Evolutionary conservation across 768 basidiomycete species (phyloP).

Genomic region (Psilocybe subaeruginosa): DNA sequence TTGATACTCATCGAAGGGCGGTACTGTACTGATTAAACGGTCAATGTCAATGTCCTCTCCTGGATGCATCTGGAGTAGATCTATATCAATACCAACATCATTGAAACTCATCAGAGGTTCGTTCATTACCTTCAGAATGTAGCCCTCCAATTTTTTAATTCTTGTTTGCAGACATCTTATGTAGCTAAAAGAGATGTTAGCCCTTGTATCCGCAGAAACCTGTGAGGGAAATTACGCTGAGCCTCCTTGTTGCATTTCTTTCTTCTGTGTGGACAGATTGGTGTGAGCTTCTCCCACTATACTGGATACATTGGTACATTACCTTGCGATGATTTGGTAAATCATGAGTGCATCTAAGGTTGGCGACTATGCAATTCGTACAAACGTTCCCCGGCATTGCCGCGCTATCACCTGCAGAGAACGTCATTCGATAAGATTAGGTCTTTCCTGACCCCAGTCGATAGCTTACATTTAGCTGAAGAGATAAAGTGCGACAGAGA

Average conservation of each 20-base stretch:
- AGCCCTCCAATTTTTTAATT: slow-evolving; percentile 26
- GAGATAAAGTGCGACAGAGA: not conserved
- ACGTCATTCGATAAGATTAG: not conserved
- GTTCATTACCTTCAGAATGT: slow-evolving; percentile 26
- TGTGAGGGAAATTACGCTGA: slow-evolving; percentile 4
- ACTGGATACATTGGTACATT: slow-evolving; percentile 10
- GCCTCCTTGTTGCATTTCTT: slow-evolving; percentile 38
- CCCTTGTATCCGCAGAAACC: not conserved
- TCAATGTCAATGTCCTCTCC: slow-evolving; percentile 24
- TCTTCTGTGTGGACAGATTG: slow-evolving; percentile 22
- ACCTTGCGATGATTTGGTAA: slow-evolving; percentile 55
- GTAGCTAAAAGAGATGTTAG: not conserved
- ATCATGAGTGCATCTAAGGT: slow-evolving; percentile 55
- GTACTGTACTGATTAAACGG: slow-evolving; percentile 11
- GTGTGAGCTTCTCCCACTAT: not conserved
- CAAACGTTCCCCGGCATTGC: slow-evolving; percentile 57
- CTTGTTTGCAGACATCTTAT: not conserved
- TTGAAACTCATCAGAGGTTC: not conserved
- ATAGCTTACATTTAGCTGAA: slow-evolving; percentile 33
- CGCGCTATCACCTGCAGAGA: slow-evolving; percentile 60
- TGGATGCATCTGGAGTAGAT: slow-evolving; percentile 18
- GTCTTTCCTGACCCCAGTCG: no score
- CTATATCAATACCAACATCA: not conserved
- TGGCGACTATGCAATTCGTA: slow-evolving; percentile 54
- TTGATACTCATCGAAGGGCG: slow-evolving; percentile 1